Evolutionary conservation across 2,329 filamentous ascomycete genomes (phyloP), one percentile per base, ranked within the genome.

Genomic region (Colletotrichum somersetense): DNA sequence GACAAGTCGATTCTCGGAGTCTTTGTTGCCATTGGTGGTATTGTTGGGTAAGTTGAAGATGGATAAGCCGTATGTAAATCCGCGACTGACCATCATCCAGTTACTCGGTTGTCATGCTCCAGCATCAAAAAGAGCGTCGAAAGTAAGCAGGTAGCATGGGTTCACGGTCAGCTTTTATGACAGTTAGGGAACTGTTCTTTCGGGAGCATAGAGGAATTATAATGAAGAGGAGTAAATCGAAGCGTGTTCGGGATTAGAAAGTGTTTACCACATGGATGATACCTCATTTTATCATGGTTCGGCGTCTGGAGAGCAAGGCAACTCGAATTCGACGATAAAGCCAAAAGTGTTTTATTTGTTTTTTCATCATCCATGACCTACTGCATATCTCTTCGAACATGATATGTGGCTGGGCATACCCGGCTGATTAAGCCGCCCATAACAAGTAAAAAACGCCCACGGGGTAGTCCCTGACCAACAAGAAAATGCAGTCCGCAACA

Each of bases 1-100:
- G 88, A 90, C 76, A 88, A 85, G 78, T 86, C 86, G 6, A 79
- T 89, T 30, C 74, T 88, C 55, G 89, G 89, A 33, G 86, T 90
- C 44, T 78, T 89, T 7, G 78, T 89, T 72, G 89, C 89, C 7
- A 81, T 91, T 62, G 85, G 83, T 35, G 89, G 88, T 55, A 90
- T 91, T 62, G 83, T 90, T 62, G 81, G 83, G 87, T 91, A 81
- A 80, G 87, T 83, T 12, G 7, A n/a, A 14, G 26, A 26, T n/a
- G 5, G 23, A 10, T 7, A 7, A 3, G 3, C 16, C 20, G 23
- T 38, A 20, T 46, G 11, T 30, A 4, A 18, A 48, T n/a, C 20
- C 46, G 23, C 65, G n/a, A 73, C 67, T 40, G 64, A 74, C 26
- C 7, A 3, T 35, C 7, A n/a, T 53, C 2, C 52, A 87, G 85